Conservation (phyloP, 2,329 filamentous ascomycete species). For the Aspergillus quadrilineatus region DNA sequence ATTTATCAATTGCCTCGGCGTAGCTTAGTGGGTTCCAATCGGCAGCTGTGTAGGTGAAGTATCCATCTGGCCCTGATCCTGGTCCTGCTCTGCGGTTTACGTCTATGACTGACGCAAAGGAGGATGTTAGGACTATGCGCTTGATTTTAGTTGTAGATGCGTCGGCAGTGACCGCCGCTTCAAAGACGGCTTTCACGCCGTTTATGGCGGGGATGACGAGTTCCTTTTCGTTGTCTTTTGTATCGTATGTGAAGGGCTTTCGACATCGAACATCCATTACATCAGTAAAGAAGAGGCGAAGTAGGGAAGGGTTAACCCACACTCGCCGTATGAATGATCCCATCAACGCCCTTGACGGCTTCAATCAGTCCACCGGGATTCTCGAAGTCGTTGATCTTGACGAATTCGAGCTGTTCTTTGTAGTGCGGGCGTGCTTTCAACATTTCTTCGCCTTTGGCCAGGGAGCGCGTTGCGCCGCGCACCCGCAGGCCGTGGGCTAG, state of each 20-base stretch:
- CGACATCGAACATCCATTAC: neutral
- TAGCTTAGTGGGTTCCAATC: constrained; percentile 37
- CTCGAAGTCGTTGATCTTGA: constrained; percentile 46
- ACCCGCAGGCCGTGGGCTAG: constrained; percentile 24
- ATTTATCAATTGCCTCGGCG: constrained; percentile 23
- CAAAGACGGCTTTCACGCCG: constrained; percentile 46
- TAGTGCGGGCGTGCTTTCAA: constrained; percentile 40
- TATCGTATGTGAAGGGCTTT: constrained; percentile 47
- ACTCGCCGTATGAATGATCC: constrained; percentile 48
- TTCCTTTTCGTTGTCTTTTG: constrained; percentile 45
- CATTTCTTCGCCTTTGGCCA: constrained; percentile 33
- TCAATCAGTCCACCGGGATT: constrained; percentile 38
- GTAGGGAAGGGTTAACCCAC: constrained; percentile 27
- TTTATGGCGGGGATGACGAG: constrained; percentile 49
- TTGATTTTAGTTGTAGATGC: constrained; percentile 12
- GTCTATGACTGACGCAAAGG: constrained; percentile 31
- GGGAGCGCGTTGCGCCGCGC: constrained; percentile 25
- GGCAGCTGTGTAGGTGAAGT: constrained; percentile 28
- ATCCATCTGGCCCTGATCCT: constrained; percentile 2
- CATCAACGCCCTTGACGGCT: constrained; percentile 44
- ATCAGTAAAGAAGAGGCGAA: neutral
- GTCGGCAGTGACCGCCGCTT: constrained; percentile 25
- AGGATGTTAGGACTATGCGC: constrained; percentile 32
- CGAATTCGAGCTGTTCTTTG: constrained; percentile 41
- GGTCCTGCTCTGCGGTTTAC: constrained; percentile 2